Base-by-base conservation (phyloP, 202 grass and related monocot species). In the Setaria viridis region DNA sequence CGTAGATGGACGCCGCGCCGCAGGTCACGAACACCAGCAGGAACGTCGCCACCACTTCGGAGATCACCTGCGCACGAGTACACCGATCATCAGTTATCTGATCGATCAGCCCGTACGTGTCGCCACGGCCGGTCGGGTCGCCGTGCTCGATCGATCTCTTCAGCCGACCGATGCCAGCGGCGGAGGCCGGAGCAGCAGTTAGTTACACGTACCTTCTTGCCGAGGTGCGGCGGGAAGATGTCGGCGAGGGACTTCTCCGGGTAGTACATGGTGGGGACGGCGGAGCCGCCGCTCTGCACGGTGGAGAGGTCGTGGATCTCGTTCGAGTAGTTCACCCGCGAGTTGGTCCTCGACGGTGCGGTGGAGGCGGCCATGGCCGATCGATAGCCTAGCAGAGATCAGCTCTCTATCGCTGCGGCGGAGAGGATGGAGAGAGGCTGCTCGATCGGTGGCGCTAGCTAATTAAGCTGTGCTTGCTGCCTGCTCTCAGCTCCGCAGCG, bases 251-350 rank as follows among this genome's bases (percentile, higher is more conserved):
- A 80, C 43, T 80, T 82, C 80, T 87, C 84, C 17, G 78, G 78
- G 87, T 87, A 88, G 80, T 76, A 78, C 72, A 70, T n/a, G 79
- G 76, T 81, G 42, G 85, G 87, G 17, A 35, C 32, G 80, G 70
- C 39, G 77, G 85, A 76, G 88, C 62, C 74, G 88, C 59, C 72
- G 64, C 42, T 76, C 65, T 95, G 93, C 46, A 89, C 86, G 0
- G 90, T 89, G 88, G 83, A 88, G 10, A 89, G 87, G 78, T 95
- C 95, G 82, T 98, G 95, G 88, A 95, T 92, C 82, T 94, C 96
- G 82, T 99, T 94, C 16, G 96, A 80, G 93, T 90, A 94, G 86
- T 89, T 92, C 89, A 83, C 82, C 46, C 90, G 85, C 50, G 93
- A 86, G 88, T 89, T 90, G 33, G 78, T 64, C 72, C 90, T 89